Evolutionary conservation across 2,329 filamentous ascomycete genomes (phyloP).

Genomic region (Gnomoniopsis smithogilvyi): DNA sequence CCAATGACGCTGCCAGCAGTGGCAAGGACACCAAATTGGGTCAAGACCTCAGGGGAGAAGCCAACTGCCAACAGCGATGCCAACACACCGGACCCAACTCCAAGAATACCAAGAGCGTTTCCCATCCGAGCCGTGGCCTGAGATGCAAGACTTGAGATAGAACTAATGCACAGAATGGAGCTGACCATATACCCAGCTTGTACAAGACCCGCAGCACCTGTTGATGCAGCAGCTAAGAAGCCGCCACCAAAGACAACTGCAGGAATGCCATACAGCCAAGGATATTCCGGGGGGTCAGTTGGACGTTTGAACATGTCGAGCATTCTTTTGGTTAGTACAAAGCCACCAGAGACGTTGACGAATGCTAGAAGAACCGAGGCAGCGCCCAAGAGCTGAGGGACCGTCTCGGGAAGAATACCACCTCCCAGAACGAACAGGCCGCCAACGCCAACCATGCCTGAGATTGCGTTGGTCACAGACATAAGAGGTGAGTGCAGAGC

Average conservation of each 20-base stretch:
- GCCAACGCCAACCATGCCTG: constrained; percentile 84
- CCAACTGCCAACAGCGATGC: constrained; percentile 80
- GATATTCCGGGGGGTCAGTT: constrained; percentile 84
- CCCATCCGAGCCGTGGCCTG: constrained; percentile 81
- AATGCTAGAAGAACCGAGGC: constrained; percentile 80
- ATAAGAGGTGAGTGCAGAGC: constrained; percentile 86
- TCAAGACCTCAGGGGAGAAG: constrained; percentile 73
- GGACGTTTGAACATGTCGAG: constrained; percentile 87
- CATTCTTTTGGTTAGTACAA: constrained; percentile 91
- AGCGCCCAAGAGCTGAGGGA: constrained; percentile 77
- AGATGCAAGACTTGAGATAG: constrained; percentile 76
- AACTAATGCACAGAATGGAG: constrained; percentile 80
- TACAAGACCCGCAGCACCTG: constrained; percentile 78
- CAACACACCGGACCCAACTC: constrained; percentile 78
- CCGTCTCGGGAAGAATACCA: constrained; percentile 70
- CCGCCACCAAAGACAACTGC: constrained; percentile 76
- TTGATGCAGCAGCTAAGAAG: constrained; percentile 74
- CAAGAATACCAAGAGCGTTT: constrained; percentile 82
- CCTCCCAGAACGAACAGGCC: constrained; percentile 88
- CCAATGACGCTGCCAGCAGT: constrained; percentile 65
- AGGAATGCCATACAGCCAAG: constrained; percentile 80
- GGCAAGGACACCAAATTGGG: constrained; percentile 77
- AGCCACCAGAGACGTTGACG: constrained; percentile 84
- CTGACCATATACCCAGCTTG: constrained; percentile 86
- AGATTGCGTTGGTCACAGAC: constrained; percentile 92